Conservation (phyloP, 306 rosid species). For the Ormosia emarginata region DNA sequence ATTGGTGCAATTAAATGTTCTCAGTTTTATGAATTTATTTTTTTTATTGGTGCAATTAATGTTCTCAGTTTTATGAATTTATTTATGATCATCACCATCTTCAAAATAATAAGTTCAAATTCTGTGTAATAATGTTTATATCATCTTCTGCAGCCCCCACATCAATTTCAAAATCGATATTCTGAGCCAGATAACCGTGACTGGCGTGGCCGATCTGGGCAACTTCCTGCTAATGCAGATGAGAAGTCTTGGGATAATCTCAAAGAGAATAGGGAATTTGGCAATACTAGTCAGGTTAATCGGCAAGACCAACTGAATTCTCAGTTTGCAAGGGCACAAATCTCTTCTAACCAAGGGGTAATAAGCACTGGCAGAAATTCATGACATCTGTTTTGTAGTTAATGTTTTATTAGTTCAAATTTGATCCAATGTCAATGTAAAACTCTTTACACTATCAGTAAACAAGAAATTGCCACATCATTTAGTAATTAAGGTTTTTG, state of each 20-base stretch:
- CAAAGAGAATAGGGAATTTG: slow-evolving; percentile 66
- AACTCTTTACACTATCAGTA: not conserved
- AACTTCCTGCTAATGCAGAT: slow-evolving; percentile 54
- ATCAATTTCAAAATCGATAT: slow-evolving; percentile 61
- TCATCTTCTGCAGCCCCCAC: slow-evolving; percentile 46
- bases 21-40: not conserved
- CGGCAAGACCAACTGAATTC: slow-evolving; percentile 65
- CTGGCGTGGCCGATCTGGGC: slow-evolving; percentile 91
- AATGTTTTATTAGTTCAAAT: not conserved
- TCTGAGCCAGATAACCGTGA: slow-evolving; percentile 87
- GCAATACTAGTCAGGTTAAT: slow-evolving; percentile 44
- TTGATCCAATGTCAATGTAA: not conserved
- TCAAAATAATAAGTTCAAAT: not conserved
- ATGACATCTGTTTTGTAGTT: not conserved
- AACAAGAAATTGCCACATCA: not conserved
- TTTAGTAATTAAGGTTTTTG: not conserved
- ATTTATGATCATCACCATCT: not conserved
- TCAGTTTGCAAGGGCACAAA: slow-evolving; percentile 52
- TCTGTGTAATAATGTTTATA: not conserved
- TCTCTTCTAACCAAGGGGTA: slow-evolving; percentile 71
- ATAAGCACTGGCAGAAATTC: slow-evolving; percentile 4
- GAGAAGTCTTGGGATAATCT: slow-evolving; percentile 71
- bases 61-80: not conserved
- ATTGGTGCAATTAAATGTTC: not conserved
- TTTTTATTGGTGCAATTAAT: not conserved